phyloP scores from a whole-genome alignment of 192 early-diverging fungal species.

The Umbelopsis vinacea region DNA sequence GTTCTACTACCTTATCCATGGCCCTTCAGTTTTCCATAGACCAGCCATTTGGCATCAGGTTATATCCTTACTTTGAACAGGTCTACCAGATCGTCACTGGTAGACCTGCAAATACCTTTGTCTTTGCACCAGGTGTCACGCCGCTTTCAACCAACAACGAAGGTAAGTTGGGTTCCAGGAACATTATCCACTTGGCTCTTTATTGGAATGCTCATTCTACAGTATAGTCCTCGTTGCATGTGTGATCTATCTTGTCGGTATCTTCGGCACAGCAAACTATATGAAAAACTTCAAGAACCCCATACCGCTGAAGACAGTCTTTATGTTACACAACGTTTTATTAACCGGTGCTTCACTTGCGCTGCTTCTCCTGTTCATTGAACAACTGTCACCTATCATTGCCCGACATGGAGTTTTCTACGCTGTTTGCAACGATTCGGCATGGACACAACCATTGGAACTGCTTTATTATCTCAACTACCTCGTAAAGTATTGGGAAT shows the following conservation, averaged over 20 bases:
- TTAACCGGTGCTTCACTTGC: constrained; percentile 68
- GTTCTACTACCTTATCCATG: neutral
- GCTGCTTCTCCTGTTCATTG: constrained; percentile 71
- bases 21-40: constrained; percentile 51
- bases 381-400: constrained; percentile 74
- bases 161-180: constrained; percentile 26
- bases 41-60: constrained; percentile 59
- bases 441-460: constrained; percentile 78
- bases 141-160: constrained; percentile 52
- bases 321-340: constrained; percentile 81
- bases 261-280: constrained; percentile 73
- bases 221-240: constrained; percentile 41
- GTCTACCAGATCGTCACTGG: constrained; percentile 49
- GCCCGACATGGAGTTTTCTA: constrained; percentile 68
- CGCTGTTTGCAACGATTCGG: constrained; percentile 65
- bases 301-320: constrained; percentile 70
- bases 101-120: constrained; percentile 47
- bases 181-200: neutral
- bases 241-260: constrained; percentile 66
- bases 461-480: constrained; percentile 89
- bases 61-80: constrained; percentile 55
- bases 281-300: constrained; percentile 67
- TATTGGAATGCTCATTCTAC: neutral
- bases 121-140: constrained; percentile 52
- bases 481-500: constrained; percentile 88